A percentile compares a stretch with the other conserved stretches of the same genome.
These are phyloP conservation scores for Misopates orontium DNA, from an alignment of 257 asterid genomes.

Conservation along the genomic window DNA sequence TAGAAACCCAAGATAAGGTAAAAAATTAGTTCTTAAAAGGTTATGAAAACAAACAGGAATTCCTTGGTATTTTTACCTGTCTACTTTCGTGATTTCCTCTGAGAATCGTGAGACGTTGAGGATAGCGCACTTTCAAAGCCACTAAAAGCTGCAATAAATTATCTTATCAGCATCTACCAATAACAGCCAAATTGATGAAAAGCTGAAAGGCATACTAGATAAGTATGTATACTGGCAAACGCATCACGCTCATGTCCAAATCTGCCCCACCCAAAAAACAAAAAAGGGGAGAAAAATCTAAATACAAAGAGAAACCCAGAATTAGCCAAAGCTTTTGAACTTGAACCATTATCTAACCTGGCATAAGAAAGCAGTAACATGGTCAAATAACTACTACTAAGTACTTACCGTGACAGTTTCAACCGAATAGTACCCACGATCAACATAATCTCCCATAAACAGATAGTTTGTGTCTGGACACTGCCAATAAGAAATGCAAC, in stretches of 20 bases:
- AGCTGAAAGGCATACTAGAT: constrained; percentile 5
- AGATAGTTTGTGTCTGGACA: constrained; percentile 96
- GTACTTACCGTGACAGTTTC: constrained; percentile 93
- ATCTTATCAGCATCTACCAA: constrained; percentile 25
- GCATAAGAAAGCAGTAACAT: constrained; percentile 14
- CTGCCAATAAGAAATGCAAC: constrained; percentile 51
- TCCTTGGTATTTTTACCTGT: constrained; percentile 45
- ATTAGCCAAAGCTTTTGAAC: constrained; percentile 4
- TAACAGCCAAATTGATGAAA: constrained; percentile 8
- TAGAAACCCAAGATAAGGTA: constrained; percentile 8
- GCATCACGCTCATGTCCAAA: not conserved
- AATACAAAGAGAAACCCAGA: not conserved
- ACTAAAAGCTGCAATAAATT: constrained; percentile 67
- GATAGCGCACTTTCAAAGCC: constrained; percentile 77
- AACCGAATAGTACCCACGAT: constrained; percentile 92
- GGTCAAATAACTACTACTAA: constrained; percentile 12
- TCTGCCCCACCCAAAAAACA: not conserved
- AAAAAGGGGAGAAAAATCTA: constrained; percentile 3
- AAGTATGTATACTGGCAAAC: not conserved
- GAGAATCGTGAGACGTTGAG: constrained; percentile 76
- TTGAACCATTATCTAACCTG: not conserved
- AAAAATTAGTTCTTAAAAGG: not conserved
- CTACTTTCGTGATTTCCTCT: constrained; percentile 86
- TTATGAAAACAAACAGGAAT: not conserved
- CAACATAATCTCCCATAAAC: constrained; percentile 94